A percentile compares a stretch with the other conserved stretches of the same genome.
These are phyloP conservation scores for Alternaria brassicae DNA, from an alignment of 2,329 filamentous ascomycete genomes.

Conservation along the genomic window DNA sequence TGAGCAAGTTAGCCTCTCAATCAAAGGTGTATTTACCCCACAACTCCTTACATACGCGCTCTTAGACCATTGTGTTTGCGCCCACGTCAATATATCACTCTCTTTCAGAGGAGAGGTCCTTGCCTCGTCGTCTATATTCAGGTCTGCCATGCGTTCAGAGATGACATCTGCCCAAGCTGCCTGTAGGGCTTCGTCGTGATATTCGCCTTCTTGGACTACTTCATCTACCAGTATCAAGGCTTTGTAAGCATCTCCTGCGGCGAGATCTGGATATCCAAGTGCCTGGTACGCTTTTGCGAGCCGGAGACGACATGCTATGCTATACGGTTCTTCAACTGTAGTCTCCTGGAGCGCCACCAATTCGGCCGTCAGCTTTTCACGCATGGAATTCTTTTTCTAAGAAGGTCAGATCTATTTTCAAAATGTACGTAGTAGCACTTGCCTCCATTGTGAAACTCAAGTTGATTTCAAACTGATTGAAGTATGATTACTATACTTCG, in stretches of 20 bases:
- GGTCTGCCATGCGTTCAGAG: conserved; percentile 13
- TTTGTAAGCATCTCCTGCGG: conserved; percentile 87
- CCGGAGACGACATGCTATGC: conserved; percentile 57
- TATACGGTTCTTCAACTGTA: conserved; percentile 46
- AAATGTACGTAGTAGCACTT: neutral
- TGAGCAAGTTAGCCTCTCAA: conserved; percentile 21
- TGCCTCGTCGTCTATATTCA: conserved; percentile 12
- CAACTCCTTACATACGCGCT: conserved; percentile 38
- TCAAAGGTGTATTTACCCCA: neutral
- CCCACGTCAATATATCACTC: conserved; percentile 28
- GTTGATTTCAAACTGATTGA: neutral
- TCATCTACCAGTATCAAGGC: conserved; percentile 88
- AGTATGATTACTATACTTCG: neutral
- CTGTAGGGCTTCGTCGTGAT: conserved; percentile 71
- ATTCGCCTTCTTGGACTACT: conserved; percentile 78
- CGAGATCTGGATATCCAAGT: conserved; percentile 87
- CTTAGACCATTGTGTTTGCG: conserved; percentile 31
- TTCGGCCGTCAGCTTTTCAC: conserved; percentile 22
- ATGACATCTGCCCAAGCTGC: conserved; percentile 53
- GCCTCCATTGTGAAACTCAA: conserved; percentile 17
- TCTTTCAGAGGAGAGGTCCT: conserved; percentile 5
- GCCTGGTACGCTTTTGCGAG: conserved; percentile 74
- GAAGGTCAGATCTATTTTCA: neutral
- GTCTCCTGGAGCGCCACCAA: conserved; percentile 35
- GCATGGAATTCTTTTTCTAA: conserved; percentile 9